Evolutionary conservation across 129 eudicot genomes (phyloP), one percentile per base, ranked within the genome.

Genomic region (Oenanthe sinensis): DNA sequence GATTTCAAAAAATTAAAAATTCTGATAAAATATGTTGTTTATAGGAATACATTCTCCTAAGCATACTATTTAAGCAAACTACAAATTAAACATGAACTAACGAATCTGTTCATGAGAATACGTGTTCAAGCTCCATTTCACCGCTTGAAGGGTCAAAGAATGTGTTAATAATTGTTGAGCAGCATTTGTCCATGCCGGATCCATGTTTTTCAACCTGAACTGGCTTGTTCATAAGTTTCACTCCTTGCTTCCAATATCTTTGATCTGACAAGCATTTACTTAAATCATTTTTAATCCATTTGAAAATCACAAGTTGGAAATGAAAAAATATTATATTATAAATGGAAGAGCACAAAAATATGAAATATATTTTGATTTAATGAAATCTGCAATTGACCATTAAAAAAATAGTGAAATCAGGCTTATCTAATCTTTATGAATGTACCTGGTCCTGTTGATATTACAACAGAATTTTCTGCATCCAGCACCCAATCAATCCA

Each of bases 401-500:
- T n/a, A n/a, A 20, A 6, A 40, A 19, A 39, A 10, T 39, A 22
- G 39, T 39, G 36, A 62, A 37, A 8, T 8, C 75, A 45, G 20
- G n/a, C 19, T 52, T 37, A 26, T 17, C 37, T 46, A 46, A 20
- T 47, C 26, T 68, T 69, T 72, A 39, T 26, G 47, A 40, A 37
- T 54, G 40, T 79, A 91, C 98, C 98, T 84, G 92, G 97, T 79
- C 96, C 98, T 1, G 94, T 88, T 82, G 94, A 84, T 77, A 91
- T 70, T 50, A 87, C 60, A 14, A 75, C 85, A 55, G 84, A 36
- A 75, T 82, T 83, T 7, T 86, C 84, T 13, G 79, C 77, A 79
- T 88, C 92, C 90, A 94, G 55, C n/a, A 88, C 89, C 96, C 97
- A 91, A 81, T 95, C 97, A 58, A 95, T 95, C 98, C 98, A 95